These are phyloP conservation scores for Pigoraptor vietnamica DNA, from an alignment of 78 protist species.

Conservation along the genomic window DNA sequence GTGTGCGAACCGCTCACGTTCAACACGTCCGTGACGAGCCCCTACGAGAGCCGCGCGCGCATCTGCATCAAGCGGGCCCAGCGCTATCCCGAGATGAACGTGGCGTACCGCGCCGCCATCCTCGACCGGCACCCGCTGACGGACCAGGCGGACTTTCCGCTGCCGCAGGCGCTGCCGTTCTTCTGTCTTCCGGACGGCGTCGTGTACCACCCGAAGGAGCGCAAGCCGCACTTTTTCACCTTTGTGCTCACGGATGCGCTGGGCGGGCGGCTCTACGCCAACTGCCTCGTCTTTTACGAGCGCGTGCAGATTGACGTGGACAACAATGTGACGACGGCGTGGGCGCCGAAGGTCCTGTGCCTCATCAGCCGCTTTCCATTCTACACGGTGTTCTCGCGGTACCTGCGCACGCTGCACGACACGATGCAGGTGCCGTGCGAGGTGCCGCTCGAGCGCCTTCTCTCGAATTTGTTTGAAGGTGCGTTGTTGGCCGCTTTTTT, in stretches of 20 bases:
- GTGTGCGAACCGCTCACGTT: neutral
- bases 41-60: neutral
- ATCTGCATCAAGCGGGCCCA: neutral
- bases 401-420: neutral
- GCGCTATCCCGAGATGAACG: neutral
- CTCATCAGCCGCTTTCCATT: neutral
- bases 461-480: neutral
- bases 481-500: neutral
- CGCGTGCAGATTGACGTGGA: neutral
- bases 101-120: neutral
- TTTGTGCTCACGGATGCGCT: slow-evolving; percentile 20
- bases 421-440: neutral
- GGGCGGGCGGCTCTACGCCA: slow-evolving; percentile 18
- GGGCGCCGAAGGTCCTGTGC: neutral
- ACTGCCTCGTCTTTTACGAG: slow-evolving; percentile 8
- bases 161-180: slow-evolving; percentile 1
- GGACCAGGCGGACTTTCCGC: neutral
- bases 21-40: neutral
- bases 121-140: neutral
- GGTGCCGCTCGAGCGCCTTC: neutral
- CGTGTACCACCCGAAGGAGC: neutral
- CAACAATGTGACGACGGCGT: neutral
- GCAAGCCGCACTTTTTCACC: neutral
- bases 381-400: neutral
- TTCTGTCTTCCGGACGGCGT: slow-evolving; percentile 15